Conservation (phyloP, 2,329 filamentous ascomycete genomes). For the Colletotrichum truncatum region DNA sequence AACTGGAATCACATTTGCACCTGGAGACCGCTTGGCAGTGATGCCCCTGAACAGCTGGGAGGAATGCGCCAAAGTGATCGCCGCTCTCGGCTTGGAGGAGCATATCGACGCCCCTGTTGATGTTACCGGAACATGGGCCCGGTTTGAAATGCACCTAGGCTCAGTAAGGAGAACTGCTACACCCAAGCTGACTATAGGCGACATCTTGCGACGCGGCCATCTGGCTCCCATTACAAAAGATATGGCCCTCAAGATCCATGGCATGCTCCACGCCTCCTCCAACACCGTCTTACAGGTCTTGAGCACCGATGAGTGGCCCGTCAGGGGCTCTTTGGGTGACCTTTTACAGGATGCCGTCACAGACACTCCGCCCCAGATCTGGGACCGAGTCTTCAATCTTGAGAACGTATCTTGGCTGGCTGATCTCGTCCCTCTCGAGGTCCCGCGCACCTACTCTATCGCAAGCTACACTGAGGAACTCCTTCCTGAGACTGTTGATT, state of each 20-base stretch:
- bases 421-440: slow-evolving; percentile 57
- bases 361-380: slow-evolving; percentile 58
- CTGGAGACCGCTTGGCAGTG: slow-evolving; percentile 60
- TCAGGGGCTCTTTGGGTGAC: slow-evolving; percentile 59
- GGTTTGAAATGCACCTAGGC: slow-evolving; percentile 56
- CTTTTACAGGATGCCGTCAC: slow-evolving; percentile 56
- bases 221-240: slow-evolving; percentile 61
- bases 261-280: slow-evolving; percentile 58
- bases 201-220: slow-evolving; percentile 61
- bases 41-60: slow-evolving; percentile 65
- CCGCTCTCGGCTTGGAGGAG: slow-evolving; percentile 58
- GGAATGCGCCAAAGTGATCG: slow-evolving; percentile 62
- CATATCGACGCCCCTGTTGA: slow-evolving; percentile 51
- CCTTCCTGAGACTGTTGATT: slow-evolving; percentile 58
- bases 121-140: slow-evolving; percentile 51
- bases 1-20: slow-evolving; percentile 61
- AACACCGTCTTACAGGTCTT: slow-evolving; percentile 58
- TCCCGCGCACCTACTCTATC: slow-evolving; percentile 63
- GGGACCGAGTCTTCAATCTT: slow-evolving; percentile 60
- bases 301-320: slow-evolving; percentile 60
- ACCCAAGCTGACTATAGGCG: slow-evolving; percentile 50
- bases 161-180: slow-evolving; percentile 42
- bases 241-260: slow-evolving; percentile 57
- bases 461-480: slow-evolving; percentile 59
- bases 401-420: slow-evolving; percentile 54